Conservation (phyloP, 805 yeast genomes). For the Teunomyces kruisii region DNA sequence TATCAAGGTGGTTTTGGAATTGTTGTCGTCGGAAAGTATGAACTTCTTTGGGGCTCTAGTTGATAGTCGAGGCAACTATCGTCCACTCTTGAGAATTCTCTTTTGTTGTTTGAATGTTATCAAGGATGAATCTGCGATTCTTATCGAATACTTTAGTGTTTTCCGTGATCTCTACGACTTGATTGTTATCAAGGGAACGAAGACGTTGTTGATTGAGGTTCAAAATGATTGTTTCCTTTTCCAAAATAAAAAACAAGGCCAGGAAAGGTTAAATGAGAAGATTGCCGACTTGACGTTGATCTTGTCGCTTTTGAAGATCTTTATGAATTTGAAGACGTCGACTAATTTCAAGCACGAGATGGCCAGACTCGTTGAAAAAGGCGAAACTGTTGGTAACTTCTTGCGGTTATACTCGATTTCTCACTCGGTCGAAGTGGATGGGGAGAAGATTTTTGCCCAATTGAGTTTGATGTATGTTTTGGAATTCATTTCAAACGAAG, state of each 20-base stretch:
- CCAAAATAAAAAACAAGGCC: constrained; percentile 30
- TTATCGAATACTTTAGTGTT: constrained; percentile 50
- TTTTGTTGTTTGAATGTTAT: constrained; percentile 48
- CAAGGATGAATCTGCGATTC: constrained; percentile 35
- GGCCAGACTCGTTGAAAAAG: constrained; percentile 51
- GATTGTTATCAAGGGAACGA: constrained; percentile 67
- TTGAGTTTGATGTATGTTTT: constrained; percentile 64
- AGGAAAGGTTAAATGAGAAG: constrained; percentile 43
- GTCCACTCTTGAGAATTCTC: constrained; percentile 61
- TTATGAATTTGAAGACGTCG: constrained; percentile 51
- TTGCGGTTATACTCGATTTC: constrained; percentile 68
- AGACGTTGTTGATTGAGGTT: constrained; percentile 54
- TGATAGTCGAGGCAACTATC: constrained; percentile 43
- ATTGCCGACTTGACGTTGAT: constrained; percentile 66
- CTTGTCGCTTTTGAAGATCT: constrained; percentile 61
- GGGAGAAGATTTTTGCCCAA: constrained; percentile 72
- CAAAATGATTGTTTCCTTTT: constrained; percentile 54
- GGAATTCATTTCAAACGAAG: constrained; percentile 61
- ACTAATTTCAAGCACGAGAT: constrained; percentile 47
- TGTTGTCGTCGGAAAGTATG: constrained; percentile 51
- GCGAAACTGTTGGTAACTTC: constrained; percentile 62
- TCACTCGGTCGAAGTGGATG: constrained; percentile 56
- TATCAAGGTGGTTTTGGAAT: constrained; percentile 41
- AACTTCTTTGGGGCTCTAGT: constrained; percentile 46
- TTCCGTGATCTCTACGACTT: constrained; percentile 59